These are phyloP conservation scores for Pelargonium myrrhifolium DNA, from an alignment of 441 rosid species.

Conservation along the genomic window DNA sequence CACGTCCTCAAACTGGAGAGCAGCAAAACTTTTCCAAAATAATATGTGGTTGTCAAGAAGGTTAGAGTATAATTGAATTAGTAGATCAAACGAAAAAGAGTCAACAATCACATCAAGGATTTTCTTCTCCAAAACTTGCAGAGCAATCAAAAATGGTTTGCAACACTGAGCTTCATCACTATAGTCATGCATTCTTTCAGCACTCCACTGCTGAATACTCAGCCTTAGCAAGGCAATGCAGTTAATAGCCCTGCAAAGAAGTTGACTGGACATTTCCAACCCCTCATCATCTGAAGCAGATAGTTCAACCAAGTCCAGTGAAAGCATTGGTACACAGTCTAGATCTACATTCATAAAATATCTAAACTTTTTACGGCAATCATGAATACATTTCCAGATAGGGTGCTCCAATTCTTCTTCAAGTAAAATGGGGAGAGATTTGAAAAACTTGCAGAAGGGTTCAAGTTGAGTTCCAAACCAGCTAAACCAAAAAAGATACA, in stretches of 20 bases:
- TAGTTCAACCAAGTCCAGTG: conserved; percentile 47
- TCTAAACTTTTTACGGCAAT: conserved; percentile 37
- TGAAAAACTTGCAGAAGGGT: conserved; percentile 36
- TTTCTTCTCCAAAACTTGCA: conserved; percentile 52
- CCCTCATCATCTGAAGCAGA: conserved; percentile 29
- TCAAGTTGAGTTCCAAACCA: conserved; percentile 59
- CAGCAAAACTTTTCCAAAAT: conserved; percentile 58
- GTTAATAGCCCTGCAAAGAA: conserved; percentile 50
- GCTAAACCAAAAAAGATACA: conserved; percentile 60
- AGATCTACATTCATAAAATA: conserved; percentile 31
- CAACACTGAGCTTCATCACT: conserved; percentile 29
- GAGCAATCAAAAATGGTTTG: conserved; percentile 49
- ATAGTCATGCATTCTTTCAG: conserved; percentile 41
- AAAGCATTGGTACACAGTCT: conserved; percentile 43
- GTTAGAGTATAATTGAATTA: conserved; percentile 41
- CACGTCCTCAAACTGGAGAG: conserved; percentile 41
- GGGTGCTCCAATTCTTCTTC: conserved; percentile 59
- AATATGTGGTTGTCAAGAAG: conserved; percentile 62
- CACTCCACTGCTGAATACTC: conserved; percentile 66
- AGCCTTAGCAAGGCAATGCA: conserved; percentile 55
- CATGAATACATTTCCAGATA: conserved; percentile 55
- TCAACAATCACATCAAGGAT: conserved; percentile 46
- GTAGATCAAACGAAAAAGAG: conserved; percentile 41
- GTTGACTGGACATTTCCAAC: conserved; percentile 23
- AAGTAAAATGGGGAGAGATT: conserved; percentile 37